Evolutionary conservation across 208 protist genomes (phyloP).

Genomic region (Trypanosoma platydactyli): DNA sequence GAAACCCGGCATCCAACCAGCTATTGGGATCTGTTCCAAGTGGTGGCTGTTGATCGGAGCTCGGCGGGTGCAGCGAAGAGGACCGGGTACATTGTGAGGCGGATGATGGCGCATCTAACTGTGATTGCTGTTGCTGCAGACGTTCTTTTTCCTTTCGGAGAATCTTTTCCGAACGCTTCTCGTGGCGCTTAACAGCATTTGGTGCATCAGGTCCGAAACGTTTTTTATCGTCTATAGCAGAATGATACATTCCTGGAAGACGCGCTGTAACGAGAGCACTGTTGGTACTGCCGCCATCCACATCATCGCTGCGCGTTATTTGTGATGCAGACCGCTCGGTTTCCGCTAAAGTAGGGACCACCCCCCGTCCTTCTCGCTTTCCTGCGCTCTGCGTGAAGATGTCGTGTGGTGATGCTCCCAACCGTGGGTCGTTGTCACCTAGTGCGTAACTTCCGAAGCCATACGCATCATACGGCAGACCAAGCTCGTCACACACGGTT

Average conservation of each 20-base stretch:
- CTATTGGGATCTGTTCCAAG: constrained; percentile 74
- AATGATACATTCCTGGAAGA: constrained; percentile 72
- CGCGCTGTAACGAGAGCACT: constrained; percentile 12
- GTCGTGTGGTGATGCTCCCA: constrained; percentile 53
- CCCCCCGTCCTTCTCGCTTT: neutral
- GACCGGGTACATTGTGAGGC: neutral
- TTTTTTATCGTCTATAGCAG: constrained; percentile 60
- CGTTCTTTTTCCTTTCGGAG: constrained; percentile 51
- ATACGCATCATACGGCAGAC: constrained; percentile 58
- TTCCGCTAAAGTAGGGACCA: constrained; percentile 3
- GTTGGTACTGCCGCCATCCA: neutral
- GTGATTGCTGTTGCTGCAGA: constrained; percentile 29
- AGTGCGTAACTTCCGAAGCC: constrained; percentile 64
- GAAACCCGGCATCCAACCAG: constrained; percentile 24
- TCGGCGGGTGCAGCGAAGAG: constrained; percentile 24
- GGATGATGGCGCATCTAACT: constrained; percentile 11
- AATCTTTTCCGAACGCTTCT: constrained; percentile 81
- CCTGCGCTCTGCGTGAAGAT: constrained; percentile 33
- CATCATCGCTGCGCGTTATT: neutral
- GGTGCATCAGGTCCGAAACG: constrained; percentile 81
- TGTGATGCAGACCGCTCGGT: neutral
- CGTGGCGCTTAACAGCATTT: constrained; percentile 70
- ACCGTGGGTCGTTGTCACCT: constrained; percentile 49
- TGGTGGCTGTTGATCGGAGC: constrained; percentile 73
- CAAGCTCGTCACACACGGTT: constrained; percentile 51